phyloP scores from a whole-genome alignment of 768 basidiomycete genomes.

The Suillus subaureus region DNA sequence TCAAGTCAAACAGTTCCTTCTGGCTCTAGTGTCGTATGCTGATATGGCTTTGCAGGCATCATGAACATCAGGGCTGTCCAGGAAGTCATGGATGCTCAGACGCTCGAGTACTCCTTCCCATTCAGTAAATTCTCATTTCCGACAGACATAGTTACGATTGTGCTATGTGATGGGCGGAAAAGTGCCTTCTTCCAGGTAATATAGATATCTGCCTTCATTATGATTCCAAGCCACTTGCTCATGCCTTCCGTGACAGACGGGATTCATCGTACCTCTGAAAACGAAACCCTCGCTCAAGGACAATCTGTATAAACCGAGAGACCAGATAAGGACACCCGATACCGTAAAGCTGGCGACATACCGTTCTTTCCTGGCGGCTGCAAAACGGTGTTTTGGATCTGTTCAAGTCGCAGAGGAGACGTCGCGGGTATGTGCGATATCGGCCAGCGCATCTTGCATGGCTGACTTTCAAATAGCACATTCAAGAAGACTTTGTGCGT shows the following conservation, averaged over 20 bases:
- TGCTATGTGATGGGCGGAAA: slow-evolving; percentile 63
- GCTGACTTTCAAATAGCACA: slow-evolving; percentile 46
- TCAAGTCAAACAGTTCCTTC: background rate
- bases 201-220: background rate
- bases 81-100: slow-evolving; percentile 64
- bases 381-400: slow-evolving; percentile 49
- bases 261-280: slow-evolving; percentile 54
- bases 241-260: slow-evolving; percentile 48
- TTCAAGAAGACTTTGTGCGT: slow-evolving; percentile 74
- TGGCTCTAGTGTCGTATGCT: background rate
- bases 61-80: slow-evolving; percentile 65
- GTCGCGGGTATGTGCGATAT: slow-evolving; percentile 51
- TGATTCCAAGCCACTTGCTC: background rate
- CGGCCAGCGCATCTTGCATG: slow-evolving; percentile 1
- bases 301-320: slow-evolving; percentile 50
- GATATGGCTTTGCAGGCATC: slow-evolving; percentile 45
- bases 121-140: slow-evolving; percentile 73
- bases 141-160: slow-evolving; percentile 70
- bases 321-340: slow-evolving; percentile 48
- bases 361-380: slow-evolving; percentile 60
- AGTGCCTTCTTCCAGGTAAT: slow-evolving; percentile 74
- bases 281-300: slow-evolving; percentile 24
- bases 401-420: slow-evolving; percentile 54
- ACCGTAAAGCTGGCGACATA: slow-evolving; percentile 53
- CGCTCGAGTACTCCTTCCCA: slow-evolving; percentile 74